Conservation (phyloP, 2,329 filamentous ascomycete genomes). For the Daldinia sp. region DNA sequence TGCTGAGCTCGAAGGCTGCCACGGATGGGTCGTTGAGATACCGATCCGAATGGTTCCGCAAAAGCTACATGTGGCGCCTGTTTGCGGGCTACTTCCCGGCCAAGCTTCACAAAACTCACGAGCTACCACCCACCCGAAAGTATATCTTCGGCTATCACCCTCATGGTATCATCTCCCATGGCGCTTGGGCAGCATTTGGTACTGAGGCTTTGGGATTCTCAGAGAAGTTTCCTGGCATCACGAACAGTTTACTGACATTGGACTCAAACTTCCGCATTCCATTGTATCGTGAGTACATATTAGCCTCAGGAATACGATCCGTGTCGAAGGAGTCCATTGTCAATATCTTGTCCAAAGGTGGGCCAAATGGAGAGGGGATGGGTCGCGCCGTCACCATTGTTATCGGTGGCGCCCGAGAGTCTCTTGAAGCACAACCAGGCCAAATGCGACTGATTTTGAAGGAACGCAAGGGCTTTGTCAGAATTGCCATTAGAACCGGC, state of each 20-base stretch:
- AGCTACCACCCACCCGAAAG: slow-evolving; percentile 83
- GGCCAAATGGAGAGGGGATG: slow-evolving; percentile 82
- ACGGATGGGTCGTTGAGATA: slow-evolving; percentile 80
- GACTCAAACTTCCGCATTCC: slow-evolving; percentile 96
- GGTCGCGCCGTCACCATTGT: slow-evolving; percentile 98
- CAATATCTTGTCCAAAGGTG: slow-evolving; percentile 85
- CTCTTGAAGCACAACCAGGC: slow-evolving; percentile 86
- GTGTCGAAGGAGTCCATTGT: slow-evolving; percentile 94
- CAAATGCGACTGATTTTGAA: slow-evolving; percentile 82
- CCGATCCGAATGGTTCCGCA: slow-evolving; percentile 80
- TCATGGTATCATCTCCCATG: slow-evolving; percentile 96
- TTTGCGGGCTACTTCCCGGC: slow-evolving; percentile 96
- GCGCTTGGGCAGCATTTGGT: slow-evolving; percentile 91
- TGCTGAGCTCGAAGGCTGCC: slow-evolving; percentile 81
- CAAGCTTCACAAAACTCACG: slow-evolving; percentile 83
- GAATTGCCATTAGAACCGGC: slow-evolving; percentile 90
- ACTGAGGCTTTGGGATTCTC: slow-evolving; percentile 91
- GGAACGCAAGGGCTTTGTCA: slow-evolving; percentile 91
- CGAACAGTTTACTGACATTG: slow-evolving; percentile 92
- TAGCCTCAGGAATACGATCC: slow-evolving; percentile 86
- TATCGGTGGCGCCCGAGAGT: slow-evolving; percentile 91
- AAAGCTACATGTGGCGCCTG: slow-evolving; percentile 82
- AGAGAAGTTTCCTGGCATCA: slow-evolving; percentile 92
- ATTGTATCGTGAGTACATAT: slow-evolving; percentile 93
- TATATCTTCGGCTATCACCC: slow-evolving; percentile 99